Conservation (phyloP, 2,329 filamentous ascomycete genomes). For the Gaeumannomyces tritici region DNA sequence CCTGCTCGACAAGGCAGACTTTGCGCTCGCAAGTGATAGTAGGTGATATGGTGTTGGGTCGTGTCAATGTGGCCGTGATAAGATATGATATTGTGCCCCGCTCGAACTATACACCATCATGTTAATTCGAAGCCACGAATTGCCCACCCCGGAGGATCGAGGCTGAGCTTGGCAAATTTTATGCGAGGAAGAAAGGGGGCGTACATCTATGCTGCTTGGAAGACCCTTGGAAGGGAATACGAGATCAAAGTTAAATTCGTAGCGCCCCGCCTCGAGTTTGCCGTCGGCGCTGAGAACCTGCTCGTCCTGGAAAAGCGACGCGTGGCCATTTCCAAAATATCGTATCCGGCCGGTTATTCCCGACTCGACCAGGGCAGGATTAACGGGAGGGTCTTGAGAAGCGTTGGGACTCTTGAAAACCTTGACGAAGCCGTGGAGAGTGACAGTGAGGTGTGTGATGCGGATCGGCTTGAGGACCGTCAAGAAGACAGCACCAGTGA, state of each 20-base stretch:
- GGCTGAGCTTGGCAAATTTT: background rate
- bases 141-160: background rate
- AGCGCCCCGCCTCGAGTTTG: slow-evolving; percentile 61
- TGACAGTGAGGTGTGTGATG: slow-evolving; percentile 72
- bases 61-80: slow-evolving; percentile 80
- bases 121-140: background rate
- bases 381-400: slow-evolving; percentile 31
- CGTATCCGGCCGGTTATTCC: slow-evolving; percentile 26
- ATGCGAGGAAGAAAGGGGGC: background rate
- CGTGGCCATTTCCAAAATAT: slow-evolving; percentile 68
- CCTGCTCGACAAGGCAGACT: slow-evolving; percentile 67
- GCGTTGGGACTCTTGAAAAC: slow-evolving; percentile 62
- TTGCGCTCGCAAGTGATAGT: slow-evolving; percentile 73
- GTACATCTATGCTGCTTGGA: slow-evolving; percentile 91
- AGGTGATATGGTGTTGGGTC: slow-evolving; percentile 76
- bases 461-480: slow-evolving; percentile 64
- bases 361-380: slow-evolving; percentile 28
- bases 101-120: slow-evolving; percentile 62
- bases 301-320: slow-evolving; percentile 77
- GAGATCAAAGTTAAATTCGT: slow-evolving; percentile 57
- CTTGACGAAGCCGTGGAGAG: slow-evolving; percentile 69
- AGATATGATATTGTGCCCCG: slow-evolving; percentile 87
- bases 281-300: slow-evolving; percentile 71
- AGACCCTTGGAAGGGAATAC: slow-evolving; percentile 30
- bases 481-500: slow-evolving; percentile 63